These are phyloP conservation scores for Schizosaccharomyces cryophilus DNA, from an alignment of 805 yeast species.

Conservation along the genomic window DNA sequence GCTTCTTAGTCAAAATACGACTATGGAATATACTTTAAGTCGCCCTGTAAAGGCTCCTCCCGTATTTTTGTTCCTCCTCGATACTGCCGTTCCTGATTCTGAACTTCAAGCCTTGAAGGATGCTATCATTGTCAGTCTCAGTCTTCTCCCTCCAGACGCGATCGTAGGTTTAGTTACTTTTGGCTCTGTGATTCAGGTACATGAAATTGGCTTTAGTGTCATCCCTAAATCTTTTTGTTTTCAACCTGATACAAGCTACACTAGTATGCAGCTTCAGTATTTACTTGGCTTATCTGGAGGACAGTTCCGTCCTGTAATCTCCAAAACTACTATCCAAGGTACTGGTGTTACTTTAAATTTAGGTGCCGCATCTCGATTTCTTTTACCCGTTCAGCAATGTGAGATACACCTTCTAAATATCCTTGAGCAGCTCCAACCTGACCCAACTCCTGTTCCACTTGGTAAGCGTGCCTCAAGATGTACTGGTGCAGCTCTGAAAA, in stretches of 20 bases:
- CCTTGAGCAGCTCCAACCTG: constrained; percentile 51
- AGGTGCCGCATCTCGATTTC: constrained; percentile 21
- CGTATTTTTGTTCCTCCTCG: constrained; percentile 61
- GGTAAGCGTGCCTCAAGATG: constrained; percentile 62
- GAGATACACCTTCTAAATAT: constrained; percentile 63
- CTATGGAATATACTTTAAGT: constrained; percentile 64
- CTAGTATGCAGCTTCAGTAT: constrained; percentile 28
- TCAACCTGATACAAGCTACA: constrained; percentile 69
- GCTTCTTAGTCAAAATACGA: constrained; percentile 38
- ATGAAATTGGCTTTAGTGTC: constrained; percentile 49
- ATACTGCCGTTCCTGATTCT: constrained; percentile 71
- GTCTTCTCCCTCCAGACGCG: constrained; percentile 71
- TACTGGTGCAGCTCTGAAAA: constrained; percentile 74
- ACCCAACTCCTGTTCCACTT: constrained; percentile 71
- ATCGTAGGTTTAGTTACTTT: constrained; percentile 66
- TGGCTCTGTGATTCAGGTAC: constrained; percentile 77
- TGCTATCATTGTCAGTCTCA: constrained; percentile 46
- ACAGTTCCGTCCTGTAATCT: not conserved
- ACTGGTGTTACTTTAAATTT: constrained; percentile 3
- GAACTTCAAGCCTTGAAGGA: constrained; percentile 65
- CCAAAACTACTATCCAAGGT: not conserved
- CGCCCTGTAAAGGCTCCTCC: constrained; percentile 72
- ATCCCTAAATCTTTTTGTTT: constrained; percentile 58
- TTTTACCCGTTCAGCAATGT: constrained; percentile 48
- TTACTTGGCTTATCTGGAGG: constrained; percentile 27